Base-by-base conservation (phyloP, 495 filamentous ascomycete genomes). In the Penicillium chermesinum region DNA sequence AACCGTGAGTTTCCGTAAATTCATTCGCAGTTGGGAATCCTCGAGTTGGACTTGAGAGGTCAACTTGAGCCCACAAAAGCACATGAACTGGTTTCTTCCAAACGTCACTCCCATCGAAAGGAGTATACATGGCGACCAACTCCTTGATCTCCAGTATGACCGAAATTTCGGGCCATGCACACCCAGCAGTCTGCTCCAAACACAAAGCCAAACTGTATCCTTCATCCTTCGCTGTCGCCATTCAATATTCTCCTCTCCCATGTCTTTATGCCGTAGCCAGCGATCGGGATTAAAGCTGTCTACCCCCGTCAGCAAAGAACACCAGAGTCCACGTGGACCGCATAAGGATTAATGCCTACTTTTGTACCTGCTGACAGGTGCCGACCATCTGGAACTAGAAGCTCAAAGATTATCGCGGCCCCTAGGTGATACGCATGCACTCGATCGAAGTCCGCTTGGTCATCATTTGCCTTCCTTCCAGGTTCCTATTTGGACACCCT, bases 61-160 rank as follows among this genome's bases (percentile, higher is more conserved):
- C 18, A 46, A 34, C 30, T 25, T 13, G 5, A 12, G 0, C 6
- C 15, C 35, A 6, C 35, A 6, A 38, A 10, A 44, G 12, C 2
- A 17, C 6, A 25, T 16, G 4, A n/a, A n/a, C n/a, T 16, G 38
- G 3, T 19, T 22, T 6, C 1, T 1, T 0, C 5, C 14, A 17
- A 5, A 7, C 4, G 27, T 15, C 35, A 57, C 65, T 57, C 45
- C 78, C 73, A 61, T 89, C 84, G 62, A 88, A 91, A 51, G 74
- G 69, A 55, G 77, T 73, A 53, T 89, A 71, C 56, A 90, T 85
- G 34, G 87, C 86, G 43, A 89, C 80, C 46, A 91, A 57, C 71
- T 91, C 90, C 52, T 87, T 87, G 43, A 89, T 83, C 74, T 91
- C 87, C 63, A 90, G 51, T 65, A 86, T 60, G 44, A 79, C 81